Percentiles rank a stretch among this genome's conserved stretches.
These are phyloP conservation scores for Cichorium intybus DNA, from an alignment of 140 eudicot species.

Conservation along the genomic window DNA sequence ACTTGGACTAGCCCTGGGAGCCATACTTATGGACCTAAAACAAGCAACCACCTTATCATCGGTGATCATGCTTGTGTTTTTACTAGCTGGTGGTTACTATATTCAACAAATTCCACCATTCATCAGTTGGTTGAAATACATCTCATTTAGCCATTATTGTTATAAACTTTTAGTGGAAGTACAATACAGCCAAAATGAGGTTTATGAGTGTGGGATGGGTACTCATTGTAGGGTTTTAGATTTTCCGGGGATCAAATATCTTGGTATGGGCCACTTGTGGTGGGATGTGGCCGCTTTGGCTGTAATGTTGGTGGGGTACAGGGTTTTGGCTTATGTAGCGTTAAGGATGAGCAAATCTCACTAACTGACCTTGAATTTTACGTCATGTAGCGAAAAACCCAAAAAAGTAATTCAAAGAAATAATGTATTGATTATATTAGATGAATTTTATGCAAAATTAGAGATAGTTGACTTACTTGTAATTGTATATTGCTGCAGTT, in stretches of 20 bases:
- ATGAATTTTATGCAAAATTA: constrained; percentile 26
- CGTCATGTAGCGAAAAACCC: constrained; percentile 9
- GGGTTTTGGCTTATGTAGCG: constrained; percentile 82
- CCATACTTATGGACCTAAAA: constrained; percentile 80
- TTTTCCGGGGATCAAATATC: constrained; percentile 59
- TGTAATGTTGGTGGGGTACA: constrained; percentile 77
- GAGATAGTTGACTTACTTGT: constrained; percentile 9
- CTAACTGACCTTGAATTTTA: constrained; percentile 12
- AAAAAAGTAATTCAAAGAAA: constrained; percentile 11
- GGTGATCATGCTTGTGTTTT: constrained; percentile 77
- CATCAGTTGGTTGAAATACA: constrained; percentile 76
- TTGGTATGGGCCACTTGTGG: constrained; percentile 53
- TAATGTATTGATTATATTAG: background rate
- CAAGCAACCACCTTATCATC: constrained; percentile 87
- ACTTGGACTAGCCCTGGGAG: constrained; percentile 93
- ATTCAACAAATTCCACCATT: constrained; percentile 78
- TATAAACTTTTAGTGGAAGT: constrained; percentile 79
- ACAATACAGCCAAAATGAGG: constrained; percentile 61
- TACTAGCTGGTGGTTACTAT: constrained; percentile 90
- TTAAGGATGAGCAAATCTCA: constrained; percentile 59
- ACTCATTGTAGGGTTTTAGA: constrained; percentile 53
- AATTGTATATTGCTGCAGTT: constrained; percentile 16
- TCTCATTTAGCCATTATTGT: constrained; percentile 85
- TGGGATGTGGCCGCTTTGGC: constrained; percentile 78
- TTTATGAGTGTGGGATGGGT: constrained; percentile 59